Base-by-base conservation (phyloP, 2,329 filamentous ascomycete species). In the Bipolaris zeicola region DNA sequence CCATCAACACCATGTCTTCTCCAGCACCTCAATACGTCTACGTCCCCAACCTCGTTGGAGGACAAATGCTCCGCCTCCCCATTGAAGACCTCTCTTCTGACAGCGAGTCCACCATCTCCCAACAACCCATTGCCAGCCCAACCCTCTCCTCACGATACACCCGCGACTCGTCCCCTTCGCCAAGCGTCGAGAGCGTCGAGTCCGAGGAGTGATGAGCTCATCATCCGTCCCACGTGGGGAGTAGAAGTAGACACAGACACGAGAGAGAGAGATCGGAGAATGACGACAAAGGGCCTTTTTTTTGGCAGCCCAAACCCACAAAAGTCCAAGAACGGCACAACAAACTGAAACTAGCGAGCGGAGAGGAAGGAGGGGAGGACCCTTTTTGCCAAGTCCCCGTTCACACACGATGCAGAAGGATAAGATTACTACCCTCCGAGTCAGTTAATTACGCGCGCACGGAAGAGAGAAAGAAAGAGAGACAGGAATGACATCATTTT, bases 41-140 rank as follows among this genome's bases (percentile, higher is more conserved):
- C 69, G 74, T 76, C 52, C 72, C 73, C 63, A 76, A 76, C 64
- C 69, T 76, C 7, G 71, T 75, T 49, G 73, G 73, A 50, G 66
- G 71, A 43, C 73, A 76, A 58, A 73, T 74, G 64, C 70, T 76
- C 39, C 71, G 73, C 57, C 68, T 76, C 26, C 68, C 71, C 14
- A 43, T 73, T 14, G 68, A 73, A 37, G 62, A 70, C 13, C 50
- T 61, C 33, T 63, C 66, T 42, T 55, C 60, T 6, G 67, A 72
- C 33, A 58, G 62, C 26, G 51, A 63, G 18, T 51, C 55, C 58
- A 58, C 50, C 44, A 46, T 60, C 50, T 56, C 61, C 26, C 50
- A 57, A 14, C 65, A 67, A 28, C 52, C 66, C 6, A 65, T 52
- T 18, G 49, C 57, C 34, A 61, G 59, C 37, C 54, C 52, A 16